These are phyloP conservation scores for Santalum album DNA, from an alignment of 164 flowering plant genomes.

Conservation along the genomic window DNA sequence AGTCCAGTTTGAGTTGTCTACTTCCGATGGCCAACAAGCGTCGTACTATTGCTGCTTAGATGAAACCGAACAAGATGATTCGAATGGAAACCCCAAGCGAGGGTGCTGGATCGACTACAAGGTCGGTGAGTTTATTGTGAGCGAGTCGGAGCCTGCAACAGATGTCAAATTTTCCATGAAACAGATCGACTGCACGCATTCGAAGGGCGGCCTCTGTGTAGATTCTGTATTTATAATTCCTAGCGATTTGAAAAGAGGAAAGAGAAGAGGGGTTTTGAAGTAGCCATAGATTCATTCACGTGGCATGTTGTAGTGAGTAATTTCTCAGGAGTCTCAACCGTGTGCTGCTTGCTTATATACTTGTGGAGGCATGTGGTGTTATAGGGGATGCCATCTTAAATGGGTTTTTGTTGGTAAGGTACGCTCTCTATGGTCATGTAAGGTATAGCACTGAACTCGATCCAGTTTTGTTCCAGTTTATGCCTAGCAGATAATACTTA, in stretches of 20 bases:
- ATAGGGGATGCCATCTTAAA: constrained; percentile 12
- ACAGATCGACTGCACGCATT: constrained; percentile 78
- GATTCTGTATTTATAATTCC: constrained; percentile 69
- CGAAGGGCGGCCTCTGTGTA: constrained; percentile 77
- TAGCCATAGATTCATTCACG: too few relatives aligned
- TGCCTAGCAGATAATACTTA: too few relatives aligned
- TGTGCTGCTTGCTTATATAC: too few relatives aligned
- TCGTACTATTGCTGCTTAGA: constrained; percentile 45
- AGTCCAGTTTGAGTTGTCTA: constrained; percentile 47
- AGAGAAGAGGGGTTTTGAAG: constrained; percentile 33
- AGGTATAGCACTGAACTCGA: too few relatives aligned
- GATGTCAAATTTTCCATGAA: constrained; percentile 69
- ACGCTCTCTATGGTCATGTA: constrained; percentile 17
- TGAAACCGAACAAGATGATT: constrained; percentile 33
- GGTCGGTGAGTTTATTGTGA: constrained; percentile 58
- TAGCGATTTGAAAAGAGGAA: constrained; percentile 33
- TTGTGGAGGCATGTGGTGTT: too few relatives aligned
- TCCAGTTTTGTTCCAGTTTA: too few relatives aligned
- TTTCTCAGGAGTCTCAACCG: constrained; percentile 4
- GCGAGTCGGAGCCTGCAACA: constrained; percentile 31
- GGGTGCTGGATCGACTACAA: constrained; percentile 73
- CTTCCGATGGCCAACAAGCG: constrained; percentile 63
- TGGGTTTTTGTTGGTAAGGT: constrained; percentile 18
- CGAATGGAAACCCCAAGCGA: constrained; percentile 37
- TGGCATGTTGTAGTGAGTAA: too few relatives aligned